Conservation (phyloP, 192 early-diverging fungal genomes). For the Rhizoclosmatium globosum region DNA sequence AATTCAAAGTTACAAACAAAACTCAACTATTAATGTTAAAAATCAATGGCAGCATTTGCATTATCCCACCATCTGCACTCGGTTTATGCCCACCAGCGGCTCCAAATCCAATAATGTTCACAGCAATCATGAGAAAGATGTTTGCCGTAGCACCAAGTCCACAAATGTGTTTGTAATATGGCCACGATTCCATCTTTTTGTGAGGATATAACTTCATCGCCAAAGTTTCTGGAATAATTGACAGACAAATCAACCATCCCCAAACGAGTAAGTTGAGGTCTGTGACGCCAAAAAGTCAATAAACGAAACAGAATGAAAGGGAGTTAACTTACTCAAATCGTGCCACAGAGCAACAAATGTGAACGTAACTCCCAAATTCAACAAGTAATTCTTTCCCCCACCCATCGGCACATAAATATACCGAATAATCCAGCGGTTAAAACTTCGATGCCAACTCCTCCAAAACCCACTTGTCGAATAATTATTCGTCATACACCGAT, state of each 20-base stretch:
- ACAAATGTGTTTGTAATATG: conserved; percentile 64
- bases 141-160: conserved; percentile 83
- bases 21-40: conserved; percentile 27
- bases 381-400: conserved; percentile 64
- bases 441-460: conserved; percentile 96
- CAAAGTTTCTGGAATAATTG: conserved; percentile 87
- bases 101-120: conserved; percentile 93
- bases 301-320: conserved; percentile 85
- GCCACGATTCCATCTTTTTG: conserved; percentile 30
- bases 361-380: conserved; percentile 89
- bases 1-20: background rate
- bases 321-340: conserved; percentile 96
- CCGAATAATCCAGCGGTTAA: conserved; percentile 80
- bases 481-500: conserved; percentile 95
- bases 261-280: conserved; percentile 81
- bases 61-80: conserved; percentile 15
- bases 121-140: conserved; percentile 94
- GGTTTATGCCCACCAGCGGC: background rate
- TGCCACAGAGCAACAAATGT: conserved; percentile 99
- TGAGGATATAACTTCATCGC: conserved; percentile 43
- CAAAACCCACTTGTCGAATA: conserved; percentile 95
- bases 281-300: conserved; percentile 41
- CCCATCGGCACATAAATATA: conserved; percentile 95
- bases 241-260: conserved; percentile 91
- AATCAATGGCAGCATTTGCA: conserved; percentile 11